phyloP scores from a whole-genome alignment of 2,329 filamentous ascomycete genomes.

The Calonectria fujianensis region DNA sequence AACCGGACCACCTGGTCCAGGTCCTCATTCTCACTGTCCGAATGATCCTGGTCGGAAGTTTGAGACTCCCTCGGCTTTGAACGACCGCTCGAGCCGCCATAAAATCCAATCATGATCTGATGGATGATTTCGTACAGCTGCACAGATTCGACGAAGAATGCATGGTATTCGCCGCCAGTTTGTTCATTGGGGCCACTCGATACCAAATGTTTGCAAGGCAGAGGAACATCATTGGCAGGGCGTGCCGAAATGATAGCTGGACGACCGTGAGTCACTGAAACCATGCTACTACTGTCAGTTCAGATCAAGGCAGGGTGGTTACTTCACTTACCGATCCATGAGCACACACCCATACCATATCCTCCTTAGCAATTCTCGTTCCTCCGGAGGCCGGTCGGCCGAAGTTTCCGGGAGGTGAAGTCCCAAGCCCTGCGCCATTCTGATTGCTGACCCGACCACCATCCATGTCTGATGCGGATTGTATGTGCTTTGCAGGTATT shows the following conservation, averaged over 20 bases:
- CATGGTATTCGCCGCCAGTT: constrained; percentile 39
- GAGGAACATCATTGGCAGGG: constrained; percentile 53
- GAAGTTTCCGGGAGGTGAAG: constrained; percentile 65
- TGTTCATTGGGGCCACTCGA: background rate
- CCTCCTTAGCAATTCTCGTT: constrained; percentile 55
- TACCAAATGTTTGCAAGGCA: constrained; percentile 46
- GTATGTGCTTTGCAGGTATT: constrained; percentile 70
- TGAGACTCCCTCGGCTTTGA: constrained; percentile 37
- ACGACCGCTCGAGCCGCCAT: constrained; percentile 45
- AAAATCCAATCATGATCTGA: constrained; percentile 56
- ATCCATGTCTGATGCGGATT: constrained; percentile 70
- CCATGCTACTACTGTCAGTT: constrained; percentile 54
- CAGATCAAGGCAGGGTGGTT: background rate
- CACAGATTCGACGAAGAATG: constrained; percentile 61
- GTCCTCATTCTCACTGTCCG: constrained; percentile 51
- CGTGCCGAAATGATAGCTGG: constrained; percentile 59
- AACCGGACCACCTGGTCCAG: constrained; percentile 58
- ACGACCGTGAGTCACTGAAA: constrained; percentile 60
- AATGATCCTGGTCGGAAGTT: constrained; percentile 7
- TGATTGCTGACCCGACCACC: constrained; percentile 66
- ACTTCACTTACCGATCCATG: constrained; percentile 60
- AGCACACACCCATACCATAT: constrained; percentile 63
- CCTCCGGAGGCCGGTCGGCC: constrained; percentile 44
- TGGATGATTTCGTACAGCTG: constrained; percentile 63
- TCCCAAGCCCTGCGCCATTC: constrained; percentile 68